phyloP scores from a whole-genome alignment of 768 basidiomycete genomes.

The Lactarius sp. region DNA sequence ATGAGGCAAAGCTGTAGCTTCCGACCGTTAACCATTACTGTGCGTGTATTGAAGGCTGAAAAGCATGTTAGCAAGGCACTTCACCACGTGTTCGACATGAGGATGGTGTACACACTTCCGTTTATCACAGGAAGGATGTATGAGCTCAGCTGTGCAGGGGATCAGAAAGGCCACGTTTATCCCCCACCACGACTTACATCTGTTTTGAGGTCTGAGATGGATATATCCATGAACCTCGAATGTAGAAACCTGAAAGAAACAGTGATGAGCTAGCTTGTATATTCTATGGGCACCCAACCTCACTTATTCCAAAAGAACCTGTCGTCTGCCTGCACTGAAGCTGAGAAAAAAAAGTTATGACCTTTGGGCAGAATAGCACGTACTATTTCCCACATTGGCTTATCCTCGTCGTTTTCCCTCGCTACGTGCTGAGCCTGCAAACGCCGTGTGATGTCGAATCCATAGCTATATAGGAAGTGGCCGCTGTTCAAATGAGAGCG shows the following conservation, averaged over 20 bases:
- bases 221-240: conserved; percentile 54
- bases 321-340: conserved; percentile 67
- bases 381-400: conserved; percentile 75
- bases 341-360: conserved; percentile 1
- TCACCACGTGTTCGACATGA: conserved; percentile 5
- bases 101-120: conserved; percentile 64
- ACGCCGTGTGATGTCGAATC: conserved; percentile 82
- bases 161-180: conserved; percentile 17
- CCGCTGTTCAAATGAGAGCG: conserved; percentile 77
- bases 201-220: conserved; percentile 46
- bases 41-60: conserved; percentile 81
- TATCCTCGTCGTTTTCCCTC: conserved; percentile 46
- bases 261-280: conserved; percentile 13
- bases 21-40: conserved; percentile 67
- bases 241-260: conserved; percentile 44
- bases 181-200: conserved; percentile 50
- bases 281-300: conserved; percentile 17
- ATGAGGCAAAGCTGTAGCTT: conserved; percentile 83
- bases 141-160: conserved; percentile 57
- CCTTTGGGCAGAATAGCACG: conserved; percentile 29
- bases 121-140: conserved; percentile 93
- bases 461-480: conserved; percentile 87
- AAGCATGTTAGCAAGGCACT: not conserved
- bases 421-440: conserved; percentile 76
- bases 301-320: conserved; percentile 98